Evolutionary conservation across 345 rosid genomes (phyloP).

Genomic region (Acer campestre): DNA sequence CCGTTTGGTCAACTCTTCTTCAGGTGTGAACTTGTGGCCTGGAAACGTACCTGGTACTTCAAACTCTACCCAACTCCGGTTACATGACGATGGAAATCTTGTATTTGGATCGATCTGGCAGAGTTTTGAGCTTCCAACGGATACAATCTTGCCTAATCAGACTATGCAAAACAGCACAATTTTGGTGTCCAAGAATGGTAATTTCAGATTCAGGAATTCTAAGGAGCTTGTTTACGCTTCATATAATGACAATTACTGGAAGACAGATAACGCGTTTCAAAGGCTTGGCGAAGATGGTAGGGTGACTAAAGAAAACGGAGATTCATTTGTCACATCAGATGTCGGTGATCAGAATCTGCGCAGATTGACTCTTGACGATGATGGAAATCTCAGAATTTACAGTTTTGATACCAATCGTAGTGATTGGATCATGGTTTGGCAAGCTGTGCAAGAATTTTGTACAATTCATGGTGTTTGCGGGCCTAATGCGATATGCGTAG

Average conservation of each 20-base stretch:
- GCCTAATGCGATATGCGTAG: conserved; percentile 52
- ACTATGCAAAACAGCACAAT: conserved; percentile 2
- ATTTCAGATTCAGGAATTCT: conserved; percentile 39
- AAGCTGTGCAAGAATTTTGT: conserved; percentile 54
- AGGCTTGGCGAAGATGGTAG: conserved; percentile 26
- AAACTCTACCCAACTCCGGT: conserved; percentile 33
- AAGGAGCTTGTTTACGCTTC: conserved; percentile 24
- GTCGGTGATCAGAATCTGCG: conserved; percentile 27
- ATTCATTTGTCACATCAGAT: conserved; percentile 38
- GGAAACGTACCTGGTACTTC: not conserved
- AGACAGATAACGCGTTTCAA: not conserved
- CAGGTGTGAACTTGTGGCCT: conserved; percentile 35
- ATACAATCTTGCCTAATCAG: conserved; percentile 55
- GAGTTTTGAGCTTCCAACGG: conserved; percentile 44
- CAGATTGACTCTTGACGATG: conserved; percentile 48
- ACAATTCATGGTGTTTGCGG: conserved; percentile 51
- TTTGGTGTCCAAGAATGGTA: conserved; percentile 39
- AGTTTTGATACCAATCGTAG: conserved; percentile 23
- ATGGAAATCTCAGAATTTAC: conserved; percentile 52
- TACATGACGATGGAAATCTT: conserved; percentile 46
- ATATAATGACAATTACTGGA: conserved; percentile 34
- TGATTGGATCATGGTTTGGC: conserved; percentile 50
- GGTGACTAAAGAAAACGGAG: conserved; percentile 16
- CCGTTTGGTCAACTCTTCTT: conserved; percentile 31
- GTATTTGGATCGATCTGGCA: conserved; percentile 35